Base-by-base conservation (phyloP, 345 rosid genomes). In the Dovyalis caffra region DNA sequence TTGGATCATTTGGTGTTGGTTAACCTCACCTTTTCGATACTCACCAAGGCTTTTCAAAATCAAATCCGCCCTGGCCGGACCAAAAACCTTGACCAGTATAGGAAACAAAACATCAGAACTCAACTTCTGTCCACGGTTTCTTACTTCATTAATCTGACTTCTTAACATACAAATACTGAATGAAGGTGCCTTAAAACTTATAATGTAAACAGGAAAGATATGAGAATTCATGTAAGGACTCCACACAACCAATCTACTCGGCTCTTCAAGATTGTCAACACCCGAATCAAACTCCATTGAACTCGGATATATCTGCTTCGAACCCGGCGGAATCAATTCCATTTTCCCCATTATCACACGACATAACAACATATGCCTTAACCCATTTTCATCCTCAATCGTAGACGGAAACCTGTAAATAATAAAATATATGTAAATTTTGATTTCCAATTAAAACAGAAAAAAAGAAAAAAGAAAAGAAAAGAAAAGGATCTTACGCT, bases 271-370 rank as follows among this genome's bases (percentile, higher is more conserved):
- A 58, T 77, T 9, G 29, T 78, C 87, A 1, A 81, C 73, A 15
- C 82, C 84, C 2, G 72, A 72, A 40, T 76, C 82, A 6, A 58
- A 78, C 58, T 73, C 68, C 35, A 23, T 33, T 0, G 80, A 64
- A 29, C 75, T 80, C 3, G 81, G 77, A 16, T 77, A 74, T 67
- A 32, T 37, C 56, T 83, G 84, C 29, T 45, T 49, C 28, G 83
- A 82, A 68, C 58, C 79, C 3, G 75, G 38, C 23, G 37, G 76
- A 28, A 83, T 65, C n/a, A 7, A 45, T 65, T 87, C 90, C 70
- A 58, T 68, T 12, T 79, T 84, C 58, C 90, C 90, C 73, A 84
- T 14, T 68, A 84, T 66, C 28, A 81, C 81, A 4, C 78, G 77
- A 43, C 87, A 84, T 8, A 84, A 16, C 71, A 84, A 33, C 37